Evolutionary conservation across 2,329 filamentous ascomycete genomes (phyloP), one percentile per base, ranked within the genome.

Genomic region (Ilyonectria sp.): DNA sequence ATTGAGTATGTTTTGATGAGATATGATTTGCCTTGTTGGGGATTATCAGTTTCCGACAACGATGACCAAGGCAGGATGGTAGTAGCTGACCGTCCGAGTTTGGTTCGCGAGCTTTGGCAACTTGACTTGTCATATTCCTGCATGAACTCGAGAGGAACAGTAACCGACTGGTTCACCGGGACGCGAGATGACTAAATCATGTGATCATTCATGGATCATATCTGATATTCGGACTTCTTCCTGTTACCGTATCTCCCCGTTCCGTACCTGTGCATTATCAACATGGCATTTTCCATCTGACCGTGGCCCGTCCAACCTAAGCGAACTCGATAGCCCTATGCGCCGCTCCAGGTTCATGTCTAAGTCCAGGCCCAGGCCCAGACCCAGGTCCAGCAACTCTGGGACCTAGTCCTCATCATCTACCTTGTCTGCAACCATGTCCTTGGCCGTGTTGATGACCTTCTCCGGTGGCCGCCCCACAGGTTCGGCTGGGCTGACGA

Each of bases 341-440:
- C 21, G 55, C 13, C n/a, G 43, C 50, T 56, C 44, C 56, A 50
- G 43, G 37, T 60, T 23, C 40, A 40, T 43, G n/a, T 10, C 43
- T 26, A 21, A 33, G 47, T 8, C 10, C 33, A 15, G 10, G 37
- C 3, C 37, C 37, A 21, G 50, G 37, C 55, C 29, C 47, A 40
- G 40, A 13, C 9, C 50, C 35, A 23, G 43, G 47, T 6, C 7
- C 33, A 15, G 11, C 37, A 21, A 9, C 9, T 44, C 4, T 17
- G 52, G 21, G 15, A 29, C 47, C 71, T 79, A 86, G 67, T 87
- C 86, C 74, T 87, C 85, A 58, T 87, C 86, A 11, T 85, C 83
- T 43, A 86, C 82, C 75, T 86, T 87, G 67, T 87, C 86, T 4
- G 83, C 84, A 3, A 87, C 84, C 78, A 84, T 82, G 66, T 87